Percentiles rank a stretch among this genome's conserved stretches.
phyloP scores from a whole-genome alignment of 768 basidiomycete genomes.

The Pulveroboletus sp. region DNA sequence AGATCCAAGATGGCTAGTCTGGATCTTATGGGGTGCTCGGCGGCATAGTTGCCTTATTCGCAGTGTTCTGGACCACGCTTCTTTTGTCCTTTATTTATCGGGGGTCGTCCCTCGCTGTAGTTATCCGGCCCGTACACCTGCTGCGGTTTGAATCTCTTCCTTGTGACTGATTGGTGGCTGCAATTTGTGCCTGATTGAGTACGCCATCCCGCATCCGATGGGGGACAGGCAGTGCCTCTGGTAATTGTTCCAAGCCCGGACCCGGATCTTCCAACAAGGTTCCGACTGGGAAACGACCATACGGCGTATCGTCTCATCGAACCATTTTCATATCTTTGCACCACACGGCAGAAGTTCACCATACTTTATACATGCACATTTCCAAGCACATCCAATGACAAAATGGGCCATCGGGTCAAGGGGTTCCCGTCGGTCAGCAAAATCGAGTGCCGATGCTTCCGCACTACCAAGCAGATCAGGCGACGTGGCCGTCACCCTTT shows the following conservation, averaged over 20 bases:
- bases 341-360: constrained; percentile 26
- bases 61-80: constrained; percentile 29
- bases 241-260: constrained; percentile 29
- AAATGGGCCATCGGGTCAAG: constrained; percentile 20
- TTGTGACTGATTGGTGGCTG: constrained; percentile 29
- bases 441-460: constrained; percentile 13
- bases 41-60: constrained; percentile 36
- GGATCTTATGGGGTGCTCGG: constrained; percentile 34
- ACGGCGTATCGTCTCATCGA: constrained; percentile 24
- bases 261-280: constrained; percentile 32
- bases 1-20: constrained; percentile 26
- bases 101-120: constrained; percentile 20
- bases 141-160: constrained; percentile 19
- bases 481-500: constrained; percentile 26
- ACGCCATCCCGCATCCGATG: constrained; percentile 20
- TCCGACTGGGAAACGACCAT: constrained; percentile 23
- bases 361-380: constrained; percentile 13
- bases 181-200: constrained; percentile 26
- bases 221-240: constrained; percentile 27
- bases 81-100: constrained; percentile 16
- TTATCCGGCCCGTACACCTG: constrained; percentile 15
- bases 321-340: constrained; percentile 24
- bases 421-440: constrained; percentile 17
- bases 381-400: constrained; percentile 15
- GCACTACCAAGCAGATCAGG: constrained; percentile 17